Percentiles rank a stretch among this genome's conserved stretches.
Evolutionary conservation across 768 basidiomycete genomes (phyloP).

Genomic region (Lactarius indigo): DNA sequence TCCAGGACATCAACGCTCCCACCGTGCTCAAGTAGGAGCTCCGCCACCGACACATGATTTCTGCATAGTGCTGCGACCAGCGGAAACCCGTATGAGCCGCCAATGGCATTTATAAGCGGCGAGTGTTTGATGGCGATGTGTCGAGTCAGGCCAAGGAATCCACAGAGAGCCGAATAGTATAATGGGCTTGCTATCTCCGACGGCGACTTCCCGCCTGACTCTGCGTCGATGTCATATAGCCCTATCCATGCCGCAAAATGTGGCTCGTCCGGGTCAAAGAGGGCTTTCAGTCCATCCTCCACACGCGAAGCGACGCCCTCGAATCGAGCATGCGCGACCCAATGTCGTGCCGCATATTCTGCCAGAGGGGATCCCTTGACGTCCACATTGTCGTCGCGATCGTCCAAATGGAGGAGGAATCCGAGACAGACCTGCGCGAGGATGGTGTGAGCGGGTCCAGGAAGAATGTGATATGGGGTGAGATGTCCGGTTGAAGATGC

Average conservation of each 20-base stretch:
- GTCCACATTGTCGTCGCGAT: neutral
- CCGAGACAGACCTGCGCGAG: neutral
- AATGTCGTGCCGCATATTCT: neutral
- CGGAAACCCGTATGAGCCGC: neutral
- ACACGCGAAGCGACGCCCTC: neutral
- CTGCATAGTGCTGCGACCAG: neutral
- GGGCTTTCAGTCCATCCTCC: neutral
- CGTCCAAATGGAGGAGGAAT: neutral
- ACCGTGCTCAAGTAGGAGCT: neutral
- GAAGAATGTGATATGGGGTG: neutral
- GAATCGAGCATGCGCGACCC: neutral
- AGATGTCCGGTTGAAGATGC: neutral
- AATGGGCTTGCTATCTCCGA: neutral
- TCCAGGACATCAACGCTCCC: neutral
- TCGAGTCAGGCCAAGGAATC: neutral
- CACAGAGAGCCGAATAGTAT: conserved; percentile 7
- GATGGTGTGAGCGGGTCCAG: neutral
- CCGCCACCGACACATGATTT: neutral
- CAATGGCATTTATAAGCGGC: neutral
- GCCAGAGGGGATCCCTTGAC: neutral
- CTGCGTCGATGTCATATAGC: neutral
- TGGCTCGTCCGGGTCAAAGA: neutral
- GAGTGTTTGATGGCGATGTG: neutral
- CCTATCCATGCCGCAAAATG: neutral
- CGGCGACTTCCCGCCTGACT: neutral